These are phyloP conservation scores for Hypsizygus marmoreus DNA, from an alignment of 768 basidiomycete genomes.

Conservation along the genomic window DNA sequence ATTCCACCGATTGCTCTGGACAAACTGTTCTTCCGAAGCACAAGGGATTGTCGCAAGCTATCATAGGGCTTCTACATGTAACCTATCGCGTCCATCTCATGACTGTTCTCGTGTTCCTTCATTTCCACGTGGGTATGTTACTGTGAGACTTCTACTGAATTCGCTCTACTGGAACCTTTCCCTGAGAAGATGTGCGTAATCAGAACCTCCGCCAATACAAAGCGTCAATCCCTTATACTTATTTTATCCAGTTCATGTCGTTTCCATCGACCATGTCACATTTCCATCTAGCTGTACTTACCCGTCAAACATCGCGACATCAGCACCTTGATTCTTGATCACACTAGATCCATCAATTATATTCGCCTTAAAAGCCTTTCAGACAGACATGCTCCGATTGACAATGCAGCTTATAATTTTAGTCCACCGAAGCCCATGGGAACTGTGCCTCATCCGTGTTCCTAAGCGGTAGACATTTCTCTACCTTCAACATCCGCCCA, in stretches of 20 bases:
- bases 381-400: too few relatives aligned
- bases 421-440: background rate
- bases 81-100: background rate
- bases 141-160: background rate
- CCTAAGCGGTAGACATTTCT: background rate
- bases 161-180: background rate
- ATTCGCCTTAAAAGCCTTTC: too few relatives aligned
- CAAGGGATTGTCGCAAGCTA: background rate
- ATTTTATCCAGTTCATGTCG: too few relatives aligned
- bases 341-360: too few relatives aligned
- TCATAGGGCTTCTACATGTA: background rate
- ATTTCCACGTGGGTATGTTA: background rate
- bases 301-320: too few relatives aligned
- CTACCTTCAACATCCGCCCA: background rate
- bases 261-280: too few relatives aligned
- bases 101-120: background rate
- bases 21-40: background rate
- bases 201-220: background rate
- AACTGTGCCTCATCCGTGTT: background rate
- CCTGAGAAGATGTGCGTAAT: conserved; percentile 5
- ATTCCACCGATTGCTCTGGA: too few relatives aligned
- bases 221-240: too few relatives aligned
- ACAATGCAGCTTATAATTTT: too few relatives aligned
- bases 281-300: too few relatives aligned
- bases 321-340: too few relatives aligned